Conservation (phyloP, 306 rosid genomes). For the Trifolium fragiferum region DNA sequence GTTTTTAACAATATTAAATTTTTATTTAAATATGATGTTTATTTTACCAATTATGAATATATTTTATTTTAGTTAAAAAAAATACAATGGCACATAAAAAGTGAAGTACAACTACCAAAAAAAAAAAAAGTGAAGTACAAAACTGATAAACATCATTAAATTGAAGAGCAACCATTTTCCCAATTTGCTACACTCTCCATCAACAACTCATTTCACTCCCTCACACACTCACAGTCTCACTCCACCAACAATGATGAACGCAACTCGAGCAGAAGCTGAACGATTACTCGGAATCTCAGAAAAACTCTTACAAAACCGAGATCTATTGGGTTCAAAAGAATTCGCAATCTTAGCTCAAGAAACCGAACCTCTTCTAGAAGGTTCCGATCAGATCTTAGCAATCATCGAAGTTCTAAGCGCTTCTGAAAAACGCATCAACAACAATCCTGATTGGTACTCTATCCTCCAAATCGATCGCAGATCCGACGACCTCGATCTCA, state of each 20-base stretch:
- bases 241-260: slow-evolving; percentile 34
- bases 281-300: slow-evolving; percentile 80
- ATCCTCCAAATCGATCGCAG: slow-evolving; percentile 75
- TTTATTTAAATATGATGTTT: no score
- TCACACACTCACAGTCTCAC: no score
- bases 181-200: no score
- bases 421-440: slow-evolving; percentile 76
- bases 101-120: no score
- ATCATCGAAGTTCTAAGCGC: slow-evolving; percentile 78
- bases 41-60: no score
- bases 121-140: no score
- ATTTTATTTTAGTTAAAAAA: no score
- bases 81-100: no score
- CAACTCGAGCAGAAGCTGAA: slow-evolving; percentile 74
- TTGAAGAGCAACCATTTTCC: no score
- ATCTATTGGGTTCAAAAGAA: slow-evolving; percentile 74
- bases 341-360: slow-evolving; percentile 89
- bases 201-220: not conserved
- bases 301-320: slow-evolving; percentile 76
- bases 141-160: no score
- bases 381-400: slow-evolving; percentile 95
- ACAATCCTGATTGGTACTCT: slow-evolving; percentile 86
- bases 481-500: slow-evolving; percentile 65
- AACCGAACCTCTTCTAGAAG: slow-evolving; percentile 84
- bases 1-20: no score